Evolutionary conservation across 768 basidiomycete species (phyloP), one percentile per base, ranked within the genome.

Genomic region (Termitomyces sp.): DNA sequence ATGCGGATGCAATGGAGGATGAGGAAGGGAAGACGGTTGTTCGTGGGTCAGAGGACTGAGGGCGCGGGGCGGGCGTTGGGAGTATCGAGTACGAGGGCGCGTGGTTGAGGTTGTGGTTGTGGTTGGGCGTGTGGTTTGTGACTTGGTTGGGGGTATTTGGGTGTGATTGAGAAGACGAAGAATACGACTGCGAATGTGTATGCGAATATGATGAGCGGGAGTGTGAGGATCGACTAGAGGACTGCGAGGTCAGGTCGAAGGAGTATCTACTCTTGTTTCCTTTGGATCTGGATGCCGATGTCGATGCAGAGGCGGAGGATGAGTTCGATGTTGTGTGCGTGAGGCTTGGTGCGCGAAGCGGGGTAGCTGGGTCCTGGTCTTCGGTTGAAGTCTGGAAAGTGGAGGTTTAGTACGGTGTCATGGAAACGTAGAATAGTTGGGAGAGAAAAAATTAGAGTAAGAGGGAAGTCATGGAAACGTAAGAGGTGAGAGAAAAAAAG

Each of bases 211-310:
- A 37, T 7, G 56, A 25, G 12, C 46, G 36, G 7, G 56, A 31
- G 25, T 36, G 40, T 42, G 49, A 52, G 31, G 52, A 67, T 6
- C 54, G 29, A 42, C 40, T 10, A 0, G 54, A 43, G 5, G 55
- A 56, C 2, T 56, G 55, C 5, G 55, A 56, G n/a, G 55, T 11
- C 25, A 66, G 60, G 82, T 84, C 17, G 82, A 83, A 37, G 79
- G 84, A 63, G 84, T 81, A 38, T 32, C 59, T 37, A 50, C 57
- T 45, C 11, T n/a, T 56, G 42, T 29, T 53, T 38, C 37, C 38
- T 29, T 54, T 54, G 17, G 38, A 40, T 17, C 34, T 11, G 2
- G 47, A 47, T 10, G 32, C 8, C 4, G 52, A 17, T 2, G 53
- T 14, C 10, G 55, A 60, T 14, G 61, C 20, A 29, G 64, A 61